Conservation (phyloP, 352 stramenopile species). For the Thalassiosira mediterranea region DNA sequence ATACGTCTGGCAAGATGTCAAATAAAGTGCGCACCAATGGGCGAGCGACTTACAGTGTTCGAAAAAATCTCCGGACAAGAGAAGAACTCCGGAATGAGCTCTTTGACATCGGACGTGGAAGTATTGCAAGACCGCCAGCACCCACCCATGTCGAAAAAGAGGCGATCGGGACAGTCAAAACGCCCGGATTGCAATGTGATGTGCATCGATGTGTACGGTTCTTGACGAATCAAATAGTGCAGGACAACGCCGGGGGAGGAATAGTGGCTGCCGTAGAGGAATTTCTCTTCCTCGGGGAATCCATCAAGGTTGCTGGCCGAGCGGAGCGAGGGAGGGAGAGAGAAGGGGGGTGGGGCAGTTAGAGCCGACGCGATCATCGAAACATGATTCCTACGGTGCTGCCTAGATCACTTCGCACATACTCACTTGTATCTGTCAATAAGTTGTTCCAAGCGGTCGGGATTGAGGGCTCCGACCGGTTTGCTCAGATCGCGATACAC, state of each 20-base stretch:
- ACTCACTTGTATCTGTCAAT: conserved; percentile 90
- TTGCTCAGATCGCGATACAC: conserved; percentile 95
- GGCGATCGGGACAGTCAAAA: conserved; percentile 97
- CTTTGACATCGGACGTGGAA: conserved; percentile 96
- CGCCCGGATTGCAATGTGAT: conserved; percentile 93
- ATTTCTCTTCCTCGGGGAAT: conserved; percentile 86
- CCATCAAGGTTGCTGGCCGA: conserved; percentile 77
- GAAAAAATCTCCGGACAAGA: conserved; percentile 91
- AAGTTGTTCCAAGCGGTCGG: conserved; percentile 90
- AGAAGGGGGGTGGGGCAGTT: too few relatives aligned
- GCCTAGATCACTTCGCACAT: background rate
- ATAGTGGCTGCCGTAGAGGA: conserved; percentile 95
- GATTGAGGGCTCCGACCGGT: conserved; percentile 96
- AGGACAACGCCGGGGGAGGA: conserved; percentile 95
- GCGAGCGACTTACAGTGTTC: too few relatives aligned
- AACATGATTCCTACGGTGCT: conserved; percentile 10
- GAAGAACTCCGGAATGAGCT: conserved; percentile 98
- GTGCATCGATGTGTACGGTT: conserved; percentile 96
- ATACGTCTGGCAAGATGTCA: too few relatives aligned
- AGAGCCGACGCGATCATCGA: too few relatives aligned
- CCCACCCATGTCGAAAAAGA: conserved; percentile 89
- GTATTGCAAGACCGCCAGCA: conserved; percentile 74
- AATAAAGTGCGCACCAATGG: too few relatives aligned
- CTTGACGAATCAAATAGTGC: conserved; percentile 94
- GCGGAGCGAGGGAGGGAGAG: background rate